Percentiles rank a stretch among this genome's conserved stretches.
These are phyloP conservation scores for Penicillium sp. DNA, from an alignment of 2,329 filamentous ascomycete genomes.

Conservation along the genomic window DNA sequence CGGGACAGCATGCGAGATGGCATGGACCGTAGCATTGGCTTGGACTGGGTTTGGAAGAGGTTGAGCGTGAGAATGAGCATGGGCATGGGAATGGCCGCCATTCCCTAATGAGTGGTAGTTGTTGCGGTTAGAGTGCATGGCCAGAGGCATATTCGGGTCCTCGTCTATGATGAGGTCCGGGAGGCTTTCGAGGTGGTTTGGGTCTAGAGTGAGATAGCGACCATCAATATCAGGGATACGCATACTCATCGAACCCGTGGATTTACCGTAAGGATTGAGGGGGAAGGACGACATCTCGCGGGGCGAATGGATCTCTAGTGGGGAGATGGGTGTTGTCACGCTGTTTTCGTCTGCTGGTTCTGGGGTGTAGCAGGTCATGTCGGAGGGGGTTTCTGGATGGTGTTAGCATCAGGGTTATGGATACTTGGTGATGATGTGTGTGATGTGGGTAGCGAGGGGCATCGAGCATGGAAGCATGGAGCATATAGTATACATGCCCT, in stretches of 20 bases:
- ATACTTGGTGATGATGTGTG: background rate
- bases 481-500: background rate
- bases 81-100: background rate
- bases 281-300: slow-evolving; percentile 24
- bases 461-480: background rate
- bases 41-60: background rate
- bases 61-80: background rate
- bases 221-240: slow-evolving; percentile 11
- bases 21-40: background rate
- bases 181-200: slow-evolving; percentile 25
- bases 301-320: slow-evolving; percentile 28
- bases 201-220: slow-evolving; percentile 17
- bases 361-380: slow-evolving; percentile 42
- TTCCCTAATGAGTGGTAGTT: slow-evolving; percentile 15
- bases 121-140: slow-evolving; percentile 12
- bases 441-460: background rate
- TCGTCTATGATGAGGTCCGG: slow-evolving; percentile 32
- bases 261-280: slow-evolving; percentile 8
- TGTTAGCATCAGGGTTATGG: background rate
- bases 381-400: slow-evolving; percentile 35
- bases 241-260: slow-evolving; percentile 8
- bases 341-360: slow-evolving; percentile 32
- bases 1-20: background rate
- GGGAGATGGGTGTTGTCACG: slow-evolving; percentile 29
- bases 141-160: slow-evolving; percentile 20